phyloP scores from a whole-genome alignment of 441 rosid genomes.

The Iberis amara region DNA sequence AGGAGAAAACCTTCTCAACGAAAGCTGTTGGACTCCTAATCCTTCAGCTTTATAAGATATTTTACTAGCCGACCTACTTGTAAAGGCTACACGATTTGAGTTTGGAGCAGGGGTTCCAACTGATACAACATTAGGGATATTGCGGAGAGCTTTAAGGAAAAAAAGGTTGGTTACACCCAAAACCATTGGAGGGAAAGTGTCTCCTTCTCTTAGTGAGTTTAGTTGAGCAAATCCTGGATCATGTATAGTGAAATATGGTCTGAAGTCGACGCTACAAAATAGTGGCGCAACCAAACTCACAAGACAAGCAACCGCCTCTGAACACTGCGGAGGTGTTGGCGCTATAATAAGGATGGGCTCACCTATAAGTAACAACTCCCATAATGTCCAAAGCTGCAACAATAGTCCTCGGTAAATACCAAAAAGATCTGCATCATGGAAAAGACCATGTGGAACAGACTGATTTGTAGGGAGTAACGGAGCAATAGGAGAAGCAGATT shows the following conservation, averaged over 20 bases:
- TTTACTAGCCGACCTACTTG: conserved; percentile 63
- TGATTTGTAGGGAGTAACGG: conserved; percentile 89
- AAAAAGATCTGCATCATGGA: conserved; percentile 90
- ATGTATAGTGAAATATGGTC: conserved; percentile 97
- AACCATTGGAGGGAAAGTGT: conserved; percentile 76
- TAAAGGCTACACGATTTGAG: conserved; percentile 48
- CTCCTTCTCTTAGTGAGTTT: conserved; percentile 71
- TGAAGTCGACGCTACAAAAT: conserved; percentile 80
- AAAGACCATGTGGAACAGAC: conserved; percentile 89
- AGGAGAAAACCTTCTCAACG: conserved; percentile 83
- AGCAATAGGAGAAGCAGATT: conserved; percentile 83
- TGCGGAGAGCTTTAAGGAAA: conserved; percentile 91
- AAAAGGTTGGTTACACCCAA: conserved; percentile 95
- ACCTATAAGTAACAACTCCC: conserved; percentile 92
- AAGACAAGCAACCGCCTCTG: conserved; percentile 95
- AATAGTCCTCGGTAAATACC: conserved; percentile 75
- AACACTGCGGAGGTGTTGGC: conserved; percentile 93
- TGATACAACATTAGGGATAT: conserved; percentile 80
- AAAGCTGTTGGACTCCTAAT: conserved; percentile 67
- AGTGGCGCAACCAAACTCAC: conserved; percentile 91
- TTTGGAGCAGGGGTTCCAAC: conserved; percentile 73
- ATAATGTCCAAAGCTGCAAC: conserved; percentile 83
- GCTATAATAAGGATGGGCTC: conserved; percentile 93
- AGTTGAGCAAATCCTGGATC: conserved; percentile 73
- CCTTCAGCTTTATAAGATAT: conserved; percentile 65